Percentiles rank a stretch among this genome's conserved stretches.
These are phyloP conservation scores for Russula olivacea DNA, from an alignment of 768 basidiomycete species.

Conservation along the genomic window DNA sequence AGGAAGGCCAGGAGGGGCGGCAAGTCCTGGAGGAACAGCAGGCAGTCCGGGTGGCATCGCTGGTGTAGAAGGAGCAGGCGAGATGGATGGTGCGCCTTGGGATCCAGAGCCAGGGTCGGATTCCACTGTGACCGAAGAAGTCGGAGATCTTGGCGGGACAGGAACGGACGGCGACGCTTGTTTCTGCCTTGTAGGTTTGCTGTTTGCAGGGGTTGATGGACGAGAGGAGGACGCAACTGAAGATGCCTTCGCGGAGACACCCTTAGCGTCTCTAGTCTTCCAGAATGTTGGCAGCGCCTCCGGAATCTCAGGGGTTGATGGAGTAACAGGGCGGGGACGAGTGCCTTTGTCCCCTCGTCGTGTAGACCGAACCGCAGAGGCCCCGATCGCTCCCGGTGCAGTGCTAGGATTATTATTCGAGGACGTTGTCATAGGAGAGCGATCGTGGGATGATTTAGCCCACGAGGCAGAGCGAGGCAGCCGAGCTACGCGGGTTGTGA, in stretches of 20 bases:
- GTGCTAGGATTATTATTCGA: constrained; percentile 24
- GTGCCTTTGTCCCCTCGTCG: constrained; percentile 25
- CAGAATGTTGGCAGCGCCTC: constrained; percentile 14
- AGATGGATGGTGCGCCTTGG: constrained; percentile 24
- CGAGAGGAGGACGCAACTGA: constrained; percentile 51
- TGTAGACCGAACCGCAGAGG: constrained; percentile 18
- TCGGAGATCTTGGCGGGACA: constrained; percentile 27
- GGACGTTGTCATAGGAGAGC: constrained; percentile 26
- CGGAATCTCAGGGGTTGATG: constrained; percentile 28
- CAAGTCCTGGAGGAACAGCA: constrained; percentile 55
- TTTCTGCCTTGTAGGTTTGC: constrained; percentile 12
- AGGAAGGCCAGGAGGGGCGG: constrained; percentile 56
- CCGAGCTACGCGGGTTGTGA: constrained; percentile 32
- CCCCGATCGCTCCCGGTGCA: constrained; percentile 9
- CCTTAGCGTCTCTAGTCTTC: constrained; percentile 39
- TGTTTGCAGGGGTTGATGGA: constrained; percentile 48
- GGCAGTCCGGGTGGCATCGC: constrained; percentile 47
- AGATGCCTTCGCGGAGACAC: constrained; percentile 37
- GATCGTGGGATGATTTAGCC: constrained; percentile 33
- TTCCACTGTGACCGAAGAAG: constrained; percentile 28
- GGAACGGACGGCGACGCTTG: constrained; percentile 17
- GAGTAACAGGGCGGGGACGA: constrained; percentile 41
- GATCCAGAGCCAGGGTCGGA: constrained; percentile 28
- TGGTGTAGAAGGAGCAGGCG: constrained; percentile 43
- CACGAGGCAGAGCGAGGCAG: constrained; percentile 55